A percentile compares a stretch with the other conserved stretches of the same genome.
Evolutionary conservation across 306 rosid genomes (phyloP).

Genomic region (Acacia melanoxylon): DNA sequence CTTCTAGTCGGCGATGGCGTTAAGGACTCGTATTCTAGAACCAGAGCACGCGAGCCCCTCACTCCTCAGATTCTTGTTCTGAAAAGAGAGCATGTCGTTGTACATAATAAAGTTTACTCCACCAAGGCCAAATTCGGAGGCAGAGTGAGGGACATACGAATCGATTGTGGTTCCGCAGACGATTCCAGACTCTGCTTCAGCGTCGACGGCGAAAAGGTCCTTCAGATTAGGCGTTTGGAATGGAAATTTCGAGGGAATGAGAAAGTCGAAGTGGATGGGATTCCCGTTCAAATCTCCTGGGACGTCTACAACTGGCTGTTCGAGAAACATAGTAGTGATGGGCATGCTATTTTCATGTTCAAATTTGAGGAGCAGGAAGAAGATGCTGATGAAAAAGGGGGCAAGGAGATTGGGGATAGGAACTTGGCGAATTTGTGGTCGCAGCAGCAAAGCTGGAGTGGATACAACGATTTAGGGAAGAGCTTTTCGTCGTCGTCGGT

Average conservation of each 20-base stretch:
- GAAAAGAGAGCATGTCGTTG: conserved; percentile 75
- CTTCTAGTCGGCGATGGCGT: conserved; percentile 68
- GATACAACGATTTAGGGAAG: conserved; percentile 54
- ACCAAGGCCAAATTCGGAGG: conserved; percentile 73
- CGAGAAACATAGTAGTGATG: conserved; percentile 44
- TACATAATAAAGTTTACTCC: conserved; percentile 52
- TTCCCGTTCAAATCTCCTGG: conserved; percentile 78
- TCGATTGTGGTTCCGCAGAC: conserved; percentile 54
- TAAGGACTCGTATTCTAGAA: conserved; percentile 58
- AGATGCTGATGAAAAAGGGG: background rate
- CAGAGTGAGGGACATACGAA: conserved; percentile 52
- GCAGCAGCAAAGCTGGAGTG: conserved; percentile 52
- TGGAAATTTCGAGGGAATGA: conserved; percentile 90
- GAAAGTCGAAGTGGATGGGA: conserved; percentile 60
- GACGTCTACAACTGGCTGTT: conserved; percentile 89
- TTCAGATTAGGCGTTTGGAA: conserved; percentile 40
- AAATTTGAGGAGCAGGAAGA: conserved; percentile 62
- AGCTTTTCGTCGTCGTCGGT: conserved; percentile 74
- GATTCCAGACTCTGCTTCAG: conserved; percentile 34
- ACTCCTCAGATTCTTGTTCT: conserved; percentile 46
- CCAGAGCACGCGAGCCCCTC: conserved; percentile 42
- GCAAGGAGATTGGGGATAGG: conserved; percentile 18
- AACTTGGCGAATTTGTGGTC: conserved; percentile 42
- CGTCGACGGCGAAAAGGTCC: conserved; percentile 35
- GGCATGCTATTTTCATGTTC: conserved; percentile 85